Evolutionary conservation across 2,329 filamentous ascomycete genomes (phyloP), one percentile per base, ranked within the genome.

Genomic region (Colletotrichum sp.): DNA sequence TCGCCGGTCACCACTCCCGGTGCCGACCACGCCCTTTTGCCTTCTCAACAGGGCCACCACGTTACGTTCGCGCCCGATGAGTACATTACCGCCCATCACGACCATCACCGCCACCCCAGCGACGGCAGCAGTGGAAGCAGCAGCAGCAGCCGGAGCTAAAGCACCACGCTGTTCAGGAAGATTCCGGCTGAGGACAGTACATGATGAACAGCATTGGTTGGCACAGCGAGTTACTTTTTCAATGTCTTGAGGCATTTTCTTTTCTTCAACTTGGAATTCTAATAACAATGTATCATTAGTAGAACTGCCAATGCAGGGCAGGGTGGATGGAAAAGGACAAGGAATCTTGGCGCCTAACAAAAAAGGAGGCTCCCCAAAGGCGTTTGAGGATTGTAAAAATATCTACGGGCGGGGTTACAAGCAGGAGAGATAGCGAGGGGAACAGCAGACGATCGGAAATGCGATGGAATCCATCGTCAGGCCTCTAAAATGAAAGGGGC

Each of bases 281-380:
- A 73, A 74, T 74, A 61, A 36, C 52, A 19, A 8, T 74, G 49
- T 65, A 76, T 61, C 49, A 74, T 61, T 73, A 73, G 29, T 9
- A 32, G 52, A 57, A 52, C 30, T 75, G 70, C 65, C n/a, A 19
- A 49, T 65, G 6, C 55, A n/a, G 30, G 65, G 71, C 25, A 52
- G 65, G 27, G 32, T 32, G 11, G 49, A 59, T 29, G 49, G n/a
- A 57, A 13, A 36, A n/a, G 55, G 61, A 44, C 8, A 29, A 32
- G 12, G 59, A 32, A 16, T 27, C 8, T 72, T 36, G 29, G 12
- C 6, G 32, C 34, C 62, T n/a, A 29, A 64, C 29, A 44, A 49
- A 49, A 49, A 65, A 29, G 59, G 59, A 22, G 44, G n/a, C n/a
- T 30, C 11, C 19, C 11, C 29, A 25, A 61, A 16, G 64, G 70